Evolutionary conservation across 108 stramenopile species (phyloP).

Genomic region (Skeletonema grethae): DNA sequence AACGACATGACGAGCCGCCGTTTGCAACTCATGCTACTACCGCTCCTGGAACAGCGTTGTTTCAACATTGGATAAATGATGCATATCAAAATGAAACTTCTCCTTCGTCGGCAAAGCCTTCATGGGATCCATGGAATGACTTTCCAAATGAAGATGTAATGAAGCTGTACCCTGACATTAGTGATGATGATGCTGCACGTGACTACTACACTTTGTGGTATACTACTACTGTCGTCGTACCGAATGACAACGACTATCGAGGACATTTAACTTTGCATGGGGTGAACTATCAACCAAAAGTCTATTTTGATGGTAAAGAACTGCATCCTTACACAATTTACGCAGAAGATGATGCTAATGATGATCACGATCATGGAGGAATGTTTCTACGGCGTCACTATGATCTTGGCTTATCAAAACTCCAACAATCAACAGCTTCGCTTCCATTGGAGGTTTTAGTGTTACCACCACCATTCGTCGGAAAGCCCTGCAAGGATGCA

Average conservation of each 20-base stretch:
- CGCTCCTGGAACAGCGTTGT: conserved; percentile 37
- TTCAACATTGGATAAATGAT: conserved; percentile 37
- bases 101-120: background rate
- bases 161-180: conserved; percentile 32
- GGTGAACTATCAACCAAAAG: conserved; percentile 36
- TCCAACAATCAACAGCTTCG: background rate
- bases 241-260: background rate
- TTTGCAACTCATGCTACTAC: background rate
- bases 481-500: conserved; percentile 7
- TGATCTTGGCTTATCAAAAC: conserved; percentile 15
- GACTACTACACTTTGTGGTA: conserved; percentile 49
- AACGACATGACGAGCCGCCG: conserved; percentile 7
- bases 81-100: background rate
- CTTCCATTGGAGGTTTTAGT: conserved; percentile 33
- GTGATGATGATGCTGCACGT: conserved; percentile 24
- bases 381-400: conserved; percentile 43
- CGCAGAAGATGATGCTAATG: conserved; percentile 2
- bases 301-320: conserved; percentile 23
- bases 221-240: conserved; percentile 10
- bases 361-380: conserved; percentile 22
- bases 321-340: conserved; percentile 13
- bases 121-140: conserved; percentile 33
- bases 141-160: conserved; percentile 30
- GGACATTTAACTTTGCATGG: conserved; percentile 35
- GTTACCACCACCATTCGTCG: conserved; percentile 35